These are phyloP conservation scores for Pilasporangium apinafurcum DNA, from an alignment of 352 stramenopile species.

Conservation along the genomic window DNA sequence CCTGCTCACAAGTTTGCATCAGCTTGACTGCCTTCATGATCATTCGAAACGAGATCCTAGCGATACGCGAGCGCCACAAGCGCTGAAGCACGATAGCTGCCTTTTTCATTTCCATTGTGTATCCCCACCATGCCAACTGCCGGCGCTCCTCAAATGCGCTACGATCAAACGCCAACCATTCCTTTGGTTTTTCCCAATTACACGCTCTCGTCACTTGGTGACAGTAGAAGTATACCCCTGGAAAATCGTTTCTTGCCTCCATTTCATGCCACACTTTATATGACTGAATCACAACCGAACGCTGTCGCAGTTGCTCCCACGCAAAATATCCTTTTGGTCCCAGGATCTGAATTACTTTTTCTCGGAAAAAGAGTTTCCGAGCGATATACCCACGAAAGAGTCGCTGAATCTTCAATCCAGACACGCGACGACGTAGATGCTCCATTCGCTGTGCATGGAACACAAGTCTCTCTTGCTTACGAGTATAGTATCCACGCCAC, in stretches of 20 bases:
- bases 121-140: slow-evolving; percentile 59
- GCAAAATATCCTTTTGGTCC: slow-evolving; percentile 53
- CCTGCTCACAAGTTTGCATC: slow-evolving; percentile 62
- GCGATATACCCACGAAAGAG: slow-evolving; percentile 43
- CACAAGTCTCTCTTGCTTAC: slow-evolving; percentile 20
- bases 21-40: slow-evolving; percentile 58
- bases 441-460: slow-evolving; percentile 9
- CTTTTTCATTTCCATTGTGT: slow-evolving; percentile 49
- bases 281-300: slow-evolving; percentile 19
- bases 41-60: slow-evolving; percentile 46
- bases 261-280: slow-evolving; percentile 81
- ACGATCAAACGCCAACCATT: slow-evolving; percentile 43
- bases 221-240: slow-evolving; percentile 61
- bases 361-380: slow-evolving; percentile 27
- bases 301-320: slow-evolving; percentile 37
- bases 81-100: slow-evolving; percentile 41
- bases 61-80: slow-evolving; percentile 46
- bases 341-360: slow-evolving; percentile 34
- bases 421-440: slow-evolving; percentile 15
- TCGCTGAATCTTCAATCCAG: slow-evolving; percentile 41
- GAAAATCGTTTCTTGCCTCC: slow-evolving; percentile 32
- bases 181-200: slow-evolving; percentile 54
- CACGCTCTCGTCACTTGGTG: slow-evolving; percentile 63
- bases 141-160: slow-evolving; percentile 32
- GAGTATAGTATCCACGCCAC: slow-evolving; percentile 27